Evolutionary conservation across 140 eudicot genomes (phyloP).

Genomic region (Oenanthe javanica): DNA sequence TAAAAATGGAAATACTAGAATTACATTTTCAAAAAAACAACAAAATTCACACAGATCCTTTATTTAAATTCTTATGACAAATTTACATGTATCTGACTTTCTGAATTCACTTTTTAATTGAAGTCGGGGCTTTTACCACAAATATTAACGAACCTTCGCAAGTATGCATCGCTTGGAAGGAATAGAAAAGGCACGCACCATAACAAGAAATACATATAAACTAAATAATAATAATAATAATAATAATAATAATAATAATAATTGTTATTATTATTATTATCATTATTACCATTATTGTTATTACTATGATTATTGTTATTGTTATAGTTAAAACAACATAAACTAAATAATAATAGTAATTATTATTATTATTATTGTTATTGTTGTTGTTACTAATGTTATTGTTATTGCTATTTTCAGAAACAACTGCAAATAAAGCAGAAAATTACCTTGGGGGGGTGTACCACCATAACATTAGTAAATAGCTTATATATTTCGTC

Average conservation of each 20-base stretch:
- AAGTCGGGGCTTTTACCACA: background rate
- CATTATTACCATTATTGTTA: no score
- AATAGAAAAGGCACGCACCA: no score
- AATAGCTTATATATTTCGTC: slow-evolving; percentile 70
- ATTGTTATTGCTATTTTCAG: no score
- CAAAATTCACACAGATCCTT: background rate
- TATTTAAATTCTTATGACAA: background rate
- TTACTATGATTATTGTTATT: background rate
- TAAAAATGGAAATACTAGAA: background rate
- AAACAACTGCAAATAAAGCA: background rate
- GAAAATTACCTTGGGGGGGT: slow-evolving; percentile 69
- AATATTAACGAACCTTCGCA: background rate
- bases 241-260: no score
- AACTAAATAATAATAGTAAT: no score
- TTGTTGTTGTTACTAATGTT: no score
- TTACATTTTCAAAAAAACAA: background rate
- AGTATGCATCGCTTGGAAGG: background rate
- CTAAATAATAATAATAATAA: no score
- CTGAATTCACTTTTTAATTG: background rate
- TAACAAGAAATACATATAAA: background rate
- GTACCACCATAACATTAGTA: slow-evolving; percentile 52
- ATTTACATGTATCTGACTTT: background rate
- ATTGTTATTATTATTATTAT: no score
- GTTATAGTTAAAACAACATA: background rate
- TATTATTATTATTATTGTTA: no score